phyloP scores from a whole-genome alignment of 2,329 filamentous ascomycete genomes.

The Phialophora macrospora region DNA sequence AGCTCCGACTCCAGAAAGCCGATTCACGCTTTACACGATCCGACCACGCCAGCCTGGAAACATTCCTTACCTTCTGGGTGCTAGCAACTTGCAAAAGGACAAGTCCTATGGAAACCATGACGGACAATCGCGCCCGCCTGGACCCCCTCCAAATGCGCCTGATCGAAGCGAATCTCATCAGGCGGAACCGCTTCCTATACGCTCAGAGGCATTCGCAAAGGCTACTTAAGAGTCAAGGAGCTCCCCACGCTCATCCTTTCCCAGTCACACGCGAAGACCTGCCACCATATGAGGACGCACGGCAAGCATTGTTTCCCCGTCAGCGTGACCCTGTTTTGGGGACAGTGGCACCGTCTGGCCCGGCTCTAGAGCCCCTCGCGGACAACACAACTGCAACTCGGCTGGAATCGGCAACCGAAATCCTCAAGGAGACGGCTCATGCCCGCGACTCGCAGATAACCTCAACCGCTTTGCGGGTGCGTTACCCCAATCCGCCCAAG shows the following conservation, averaged over 20 bases:
- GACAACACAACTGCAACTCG: constrained; percentile 1
- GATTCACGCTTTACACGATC: constrained; percentile 3
- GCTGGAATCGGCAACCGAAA: background rate
- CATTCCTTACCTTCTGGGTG: background rate
- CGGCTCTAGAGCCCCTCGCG: background rate
- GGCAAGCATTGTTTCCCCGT: background rate
- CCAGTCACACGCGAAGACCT: background rate
- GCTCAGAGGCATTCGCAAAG: constrained; percentile 5
- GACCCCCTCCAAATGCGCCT: constrained; percentile 7
- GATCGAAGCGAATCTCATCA: constrained; percentile 6
- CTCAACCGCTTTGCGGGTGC: background rate
- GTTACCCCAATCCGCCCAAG: constrained; percentile 11
- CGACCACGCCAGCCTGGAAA: constrained; percentile 1
- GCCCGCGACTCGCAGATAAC: background rate
- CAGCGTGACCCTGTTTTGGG: background rate
- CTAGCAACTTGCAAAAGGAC: background rate
- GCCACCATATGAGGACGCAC: background rate
- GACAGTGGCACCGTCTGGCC: background rate
- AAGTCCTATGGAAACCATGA: too few relatives aligned
- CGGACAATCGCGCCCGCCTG: background rate
- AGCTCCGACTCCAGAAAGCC: background rate
- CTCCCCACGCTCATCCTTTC: too few relatives aligned
- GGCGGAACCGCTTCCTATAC: constrained; percentile 16
- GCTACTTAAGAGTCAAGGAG: background rate
- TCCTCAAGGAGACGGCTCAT: background rate